Conservation (phyloP, 768 basidiomycete species). For the Calvatia gigantea region DNA sequence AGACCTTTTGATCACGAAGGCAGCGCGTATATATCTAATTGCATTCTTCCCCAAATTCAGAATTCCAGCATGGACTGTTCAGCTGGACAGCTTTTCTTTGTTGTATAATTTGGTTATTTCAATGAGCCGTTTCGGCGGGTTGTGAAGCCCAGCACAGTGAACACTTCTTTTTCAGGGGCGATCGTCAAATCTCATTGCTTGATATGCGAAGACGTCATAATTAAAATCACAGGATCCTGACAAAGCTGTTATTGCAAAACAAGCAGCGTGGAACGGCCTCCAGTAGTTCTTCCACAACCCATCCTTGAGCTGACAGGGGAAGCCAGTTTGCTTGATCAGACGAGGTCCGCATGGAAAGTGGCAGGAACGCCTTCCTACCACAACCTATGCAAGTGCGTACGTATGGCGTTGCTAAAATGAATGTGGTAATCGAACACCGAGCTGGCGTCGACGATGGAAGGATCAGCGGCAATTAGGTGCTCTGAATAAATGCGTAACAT, state of each 20-base stretch:
- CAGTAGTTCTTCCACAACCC: slow-evolving; percentile 62
- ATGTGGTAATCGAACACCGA: slow-evolving; percentile 78
- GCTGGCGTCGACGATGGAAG: slow-evolving; percentile 33
- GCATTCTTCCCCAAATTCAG: background rate
- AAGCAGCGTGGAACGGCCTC: slow-evolving; percentile 67
- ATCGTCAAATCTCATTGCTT: background rate
- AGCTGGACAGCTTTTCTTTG: background rate
- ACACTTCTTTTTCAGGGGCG: background rate
- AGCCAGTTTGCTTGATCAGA: slow-evolving; percentile 37
- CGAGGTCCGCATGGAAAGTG: slow-evolving; percentile 37
- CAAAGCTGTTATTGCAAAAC: slow-evolving; percentile 67
- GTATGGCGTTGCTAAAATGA: slow-evolving; percentile 73
- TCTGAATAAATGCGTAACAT: slow-evolving; percentile 21
- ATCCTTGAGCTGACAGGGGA: slow-evolving; percentile 47
- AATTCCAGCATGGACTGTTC: background rate
- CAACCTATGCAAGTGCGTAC: slow-evolving; percentile 83
- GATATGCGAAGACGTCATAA: slow-evolving; percentile 24
- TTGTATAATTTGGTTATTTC: background rate
- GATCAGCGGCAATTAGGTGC: background rate
- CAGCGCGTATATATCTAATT: background rate
- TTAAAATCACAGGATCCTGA: slow-evolving; percentile 41
- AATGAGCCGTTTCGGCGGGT: background rate
- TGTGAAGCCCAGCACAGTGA: background rate
- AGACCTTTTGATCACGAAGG: slow-evolving; percentile 18
- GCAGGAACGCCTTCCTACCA: slow-evolving; percentile 73